Base-by-base conservation (phyloP, 176 grass and related monocot genomes). In the Urochloa ruziziensis region DNA sequence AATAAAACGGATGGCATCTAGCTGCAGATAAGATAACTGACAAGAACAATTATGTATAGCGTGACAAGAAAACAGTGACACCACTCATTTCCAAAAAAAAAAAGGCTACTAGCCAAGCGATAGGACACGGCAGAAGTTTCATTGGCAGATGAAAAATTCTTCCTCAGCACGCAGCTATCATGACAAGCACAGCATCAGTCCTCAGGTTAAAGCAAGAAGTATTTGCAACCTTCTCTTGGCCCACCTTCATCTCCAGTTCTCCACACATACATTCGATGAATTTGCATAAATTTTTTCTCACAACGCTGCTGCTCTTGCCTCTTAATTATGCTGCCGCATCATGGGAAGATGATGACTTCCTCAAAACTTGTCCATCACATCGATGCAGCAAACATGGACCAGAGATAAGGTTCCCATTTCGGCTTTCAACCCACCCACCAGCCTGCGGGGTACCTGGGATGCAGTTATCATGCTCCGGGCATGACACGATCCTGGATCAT, bases 381-480 rank as follows among this genome's bases (percentile, higher is more conserved):
- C 53, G 32, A 47, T 92, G 93, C 60, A 69, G 70, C 61, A 73
- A 82, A 30, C 69, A 65, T 47, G 88, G 82, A 15, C 81, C 85
- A 5, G 33, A 88, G 76, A 73, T 95, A 30, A 47, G 90, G 27
- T 90, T 82, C 54, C 90, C 93, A 0, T 88, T 87, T 49, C 48
- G 79, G 7, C 61, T 86, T 32, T 0, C 89, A 25, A 80, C 32
- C 25, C 69, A 49, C 28, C 58, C 66, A 3, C 7, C 15, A 1
- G 21, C 37, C 12, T 92, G 93, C 0, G 84, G 89, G 0, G 64
- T 35, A 14, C 84, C 25, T 4, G 83, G 89, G 27, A 87, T 94
- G 84, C 42, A 85, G 8, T 59, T 95, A 54, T 88, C 93, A 12
- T 95, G 90, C 51, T 88, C 36, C 6, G 60, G 77, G 13, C 19